These are phyloP conservation scores for Mycena sanguinolenta DNA, from an alignment of 768 basidiomycete species.

Conservation along the genomic window DNA sequence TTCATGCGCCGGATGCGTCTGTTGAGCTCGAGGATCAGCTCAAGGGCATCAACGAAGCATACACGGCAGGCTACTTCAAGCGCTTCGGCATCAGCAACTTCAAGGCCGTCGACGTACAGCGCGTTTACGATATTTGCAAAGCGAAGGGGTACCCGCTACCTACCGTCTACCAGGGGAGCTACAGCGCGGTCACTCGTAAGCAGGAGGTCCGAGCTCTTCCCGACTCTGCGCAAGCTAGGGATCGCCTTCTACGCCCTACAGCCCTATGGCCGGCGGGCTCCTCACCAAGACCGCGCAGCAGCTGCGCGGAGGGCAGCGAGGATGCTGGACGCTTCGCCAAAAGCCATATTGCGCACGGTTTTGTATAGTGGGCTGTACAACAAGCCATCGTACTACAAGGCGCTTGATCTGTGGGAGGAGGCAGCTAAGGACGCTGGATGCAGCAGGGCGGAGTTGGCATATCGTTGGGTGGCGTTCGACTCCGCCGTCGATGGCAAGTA, in stretches of 20 bases:
- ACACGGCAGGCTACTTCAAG: conserved; percentile 13
- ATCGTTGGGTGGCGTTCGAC: conserved; percentile 10
- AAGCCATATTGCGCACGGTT: background rate
- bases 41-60: background rate
- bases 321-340: conserved; percentile 4
- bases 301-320: conserved; percentile 1
- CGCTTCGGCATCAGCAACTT: conserved; percentile 11
- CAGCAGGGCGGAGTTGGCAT: conserved; percentile 6
- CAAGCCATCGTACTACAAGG: background rate
- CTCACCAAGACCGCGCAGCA: background rate
- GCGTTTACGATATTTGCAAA: conserved; percentile 1
- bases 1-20: conserved; percentile 3
- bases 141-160: conserved; percentile 6
- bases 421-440: background rate
- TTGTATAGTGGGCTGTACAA: background rate
- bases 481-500: background rate
- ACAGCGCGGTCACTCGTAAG: conserved; percentile 1
- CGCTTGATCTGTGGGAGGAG: background rate
- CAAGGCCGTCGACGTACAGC: conserved; percentile 3
- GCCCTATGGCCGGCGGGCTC: conserved; percentile 7
- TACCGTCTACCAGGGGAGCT: conserved; percentile 3
- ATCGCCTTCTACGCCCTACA: conserved; percentile 16
- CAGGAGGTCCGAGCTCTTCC: background rate
- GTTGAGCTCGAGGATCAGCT: conserved; percentile 3
- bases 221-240: conserved; percentile 1